Base-by-base conservation (phyloP, 2,329 filamentous ascomycete genomes). In the Alternaria viburni region DNA sequence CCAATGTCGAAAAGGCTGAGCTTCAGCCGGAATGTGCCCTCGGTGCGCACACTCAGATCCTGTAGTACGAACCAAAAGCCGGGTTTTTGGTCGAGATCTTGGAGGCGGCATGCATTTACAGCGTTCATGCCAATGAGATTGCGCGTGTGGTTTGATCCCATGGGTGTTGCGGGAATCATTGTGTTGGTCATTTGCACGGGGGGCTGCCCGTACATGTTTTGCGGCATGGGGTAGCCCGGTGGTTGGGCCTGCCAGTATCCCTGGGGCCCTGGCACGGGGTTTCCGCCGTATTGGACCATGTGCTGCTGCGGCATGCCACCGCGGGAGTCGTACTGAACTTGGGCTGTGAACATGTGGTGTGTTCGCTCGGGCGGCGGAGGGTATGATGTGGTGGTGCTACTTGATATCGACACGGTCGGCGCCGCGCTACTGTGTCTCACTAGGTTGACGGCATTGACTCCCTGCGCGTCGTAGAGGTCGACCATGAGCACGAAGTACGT, bases 11-110 rank as follows among this genome's bases (percentile, higher is more conserved):
- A 92, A 78, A 97, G 97, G 43, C 86, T 89, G 84, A 91, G 88
- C 73, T 90, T 90, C 52, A 91, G 80, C 61, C 95, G 87, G 80
- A 98, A 99, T 63, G 85, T 88, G 11, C 96, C 96, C 79, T 98
- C 96, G 0, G 93, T 97, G 49, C 96, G 88, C 30, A 99, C 95
- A 73, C 93, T 97, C 46, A 99, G 84, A 81, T 99, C 96, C 79
- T 97, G 95, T 57, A 98, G 84, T 49, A 99, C 92, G 74, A 99
- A 99, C 95, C 95, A 99, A 68, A 97, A 93, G 2, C 95, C 95
- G 54, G 92, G 89, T 77, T 93, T 92, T 68, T 93, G 90, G 15
- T 91, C 84, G 0, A 89, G 88, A 70, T 98, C 94, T 3, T 88
- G 90, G 57, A 98, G 86, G 30, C 91, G 89, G 76, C 94, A 95